phyloP scores from a whole-genome alignment of 257 asterid genomes.

The Henckelia pumila region DNA sequence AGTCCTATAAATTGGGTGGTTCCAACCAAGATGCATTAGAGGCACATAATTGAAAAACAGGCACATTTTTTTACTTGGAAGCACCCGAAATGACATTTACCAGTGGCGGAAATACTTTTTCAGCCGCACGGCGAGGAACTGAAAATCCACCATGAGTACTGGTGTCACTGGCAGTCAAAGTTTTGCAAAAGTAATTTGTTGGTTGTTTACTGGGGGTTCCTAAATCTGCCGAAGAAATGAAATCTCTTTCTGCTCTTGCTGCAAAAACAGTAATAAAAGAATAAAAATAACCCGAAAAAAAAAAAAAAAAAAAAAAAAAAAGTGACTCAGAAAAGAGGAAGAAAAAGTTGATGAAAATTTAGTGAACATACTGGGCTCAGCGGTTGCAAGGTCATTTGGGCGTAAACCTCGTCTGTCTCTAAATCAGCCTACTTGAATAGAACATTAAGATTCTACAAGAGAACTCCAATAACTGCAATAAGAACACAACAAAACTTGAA shows the following conservation, averaged over 20 bases:
- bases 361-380: constrained; percentile 51
- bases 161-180: constrained; percentile 77
- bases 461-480: constrained; percentile 3
- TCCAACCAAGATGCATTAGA: constrained; percentile 14
- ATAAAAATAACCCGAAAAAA: neutral
- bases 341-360: neutral
- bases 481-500: constrained; percentile 7
- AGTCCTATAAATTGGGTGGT: constrained; percentile 44
- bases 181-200: constrained; percentile 77
- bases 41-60: constrained; percentile 5
- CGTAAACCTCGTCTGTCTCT: constrained; percentile 79
- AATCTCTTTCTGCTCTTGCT: constrained; percentile 83
- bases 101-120: constrained; percentile 81
- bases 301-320: neutral
- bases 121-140: constrained; percentile 89
- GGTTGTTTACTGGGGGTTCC: constrained; percentile 73
- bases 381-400: constrained; percentile 86
- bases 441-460: constrained; percentile 20
- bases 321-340: no score
- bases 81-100: constrained; percentile 28
- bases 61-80: neutral
- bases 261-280: constrained; percentile 18
- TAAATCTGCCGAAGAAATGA: constrained; percentile 69
- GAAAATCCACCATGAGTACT: constrained; percentile 90
- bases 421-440: constrained; percentile 57